phyloP scores from a whole-genome alignment of 257 asterid species.

The Ilex asprella region DNA sequence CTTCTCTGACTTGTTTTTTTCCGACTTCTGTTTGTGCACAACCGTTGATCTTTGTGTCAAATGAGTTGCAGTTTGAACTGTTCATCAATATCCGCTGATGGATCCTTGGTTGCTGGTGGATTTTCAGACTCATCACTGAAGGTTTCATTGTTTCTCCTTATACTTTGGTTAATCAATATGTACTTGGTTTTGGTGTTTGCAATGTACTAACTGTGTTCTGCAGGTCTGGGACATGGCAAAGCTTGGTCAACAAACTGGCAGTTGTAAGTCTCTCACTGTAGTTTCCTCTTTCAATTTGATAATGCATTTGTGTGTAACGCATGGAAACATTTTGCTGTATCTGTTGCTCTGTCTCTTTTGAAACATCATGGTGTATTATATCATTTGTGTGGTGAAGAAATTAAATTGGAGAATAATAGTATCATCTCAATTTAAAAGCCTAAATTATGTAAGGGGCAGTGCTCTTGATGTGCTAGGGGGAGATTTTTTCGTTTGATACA shows the following conservation, averaged over 20 bases:
- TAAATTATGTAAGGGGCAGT: no score
- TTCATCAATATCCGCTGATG: slow-evolving; percentile 93
- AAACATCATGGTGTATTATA: no score
- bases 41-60: not conserved
- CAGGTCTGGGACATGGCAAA: slow-evolving; percentile 99
- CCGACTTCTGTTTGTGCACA: not conserved
- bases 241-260: slow-evolving; percentile 75
- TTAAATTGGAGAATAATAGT: no score
- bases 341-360: no score
- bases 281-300: not conserved
- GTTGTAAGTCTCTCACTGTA: slow-evolving; percentile 36
- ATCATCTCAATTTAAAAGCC: no score
- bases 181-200: slow-evolving; percentile 11
- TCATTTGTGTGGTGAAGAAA: no score
- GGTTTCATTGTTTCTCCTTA: slow-evolving; percentile 37
- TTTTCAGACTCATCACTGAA: slow-evolving; percentile 94
- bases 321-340: no score
- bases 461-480: no score
- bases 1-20: not conserved
- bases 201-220: slow-evolving; percentile 14
- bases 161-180: slow-evolving; percentile 3
- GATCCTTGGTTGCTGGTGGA: slow-evolving; percentile 95
- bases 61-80: slow-evolving; percentile 53
- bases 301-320: no score
- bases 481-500: no score